Conservation (phyloP, 1,284 basidiomycete genomes). For the Gymnopus androsaceus region DNA sequence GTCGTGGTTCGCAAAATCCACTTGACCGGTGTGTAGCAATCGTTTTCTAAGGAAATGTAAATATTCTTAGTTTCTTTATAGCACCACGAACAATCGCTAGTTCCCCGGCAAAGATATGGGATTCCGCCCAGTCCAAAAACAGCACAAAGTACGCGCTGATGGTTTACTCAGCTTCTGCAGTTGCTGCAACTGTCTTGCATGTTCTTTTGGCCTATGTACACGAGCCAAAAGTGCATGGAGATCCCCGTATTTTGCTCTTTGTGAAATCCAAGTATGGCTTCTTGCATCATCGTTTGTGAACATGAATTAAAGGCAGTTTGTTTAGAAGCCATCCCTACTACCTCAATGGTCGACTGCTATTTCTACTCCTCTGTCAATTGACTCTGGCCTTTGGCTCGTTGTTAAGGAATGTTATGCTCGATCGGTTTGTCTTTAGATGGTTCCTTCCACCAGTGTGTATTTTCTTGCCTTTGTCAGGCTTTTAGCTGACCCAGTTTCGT, state of each 20-base stretch:
- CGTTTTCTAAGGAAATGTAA: neutral
- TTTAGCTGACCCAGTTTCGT: constrained; percentile 6
- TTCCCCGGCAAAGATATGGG: constrained; percentile 54
- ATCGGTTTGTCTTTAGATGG: constrained; percentile 60
- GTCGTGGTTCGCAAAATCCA: constrained; percentile 56
- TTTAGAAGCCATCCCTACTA: constrained; percentile 69
- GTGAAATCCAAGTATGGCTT: constrained; percentile 61
- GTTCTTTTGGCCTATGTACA: constrained; percentile 37
- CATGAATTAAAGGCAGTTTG: neutral
- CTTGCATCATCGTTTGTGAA: neutral
- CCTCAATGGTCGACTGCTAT: constrained; percentile 64
- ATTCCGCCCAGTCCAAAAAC: constrained; percentile 46
- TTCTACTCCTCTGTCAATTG: constrained; percentile 55
- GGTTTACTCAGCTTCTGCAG: constrained; percentile 47
- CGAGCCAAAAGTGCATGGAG: constrained; percentile 31
- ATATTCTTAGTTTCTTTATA: constrained; percentile 23
- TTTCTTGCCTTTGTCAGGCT: constrained; percentile 6
- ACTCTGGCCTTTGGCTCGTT: constrained; percentile 46
- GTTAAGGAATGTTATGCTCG: constrained; percentile 56
- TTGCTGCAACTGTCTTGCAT: constrained; percentile 43
- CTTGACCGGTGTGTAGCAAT: constrained; percentile 48
- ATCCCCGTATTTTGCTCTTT: constrained; percentile 52
- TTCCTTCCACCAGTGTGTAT: constrained; percentile 13
- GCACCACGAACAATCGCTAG: constrained; percentile 47
- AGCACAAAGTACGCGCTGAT: constrained; percentile 44